These are phyloP conservation scores for Aureobasidium sp. DNA, from an alignment of 2,329 filamentous ascomycete genomes.

Conservation along the genomic window DNA sequence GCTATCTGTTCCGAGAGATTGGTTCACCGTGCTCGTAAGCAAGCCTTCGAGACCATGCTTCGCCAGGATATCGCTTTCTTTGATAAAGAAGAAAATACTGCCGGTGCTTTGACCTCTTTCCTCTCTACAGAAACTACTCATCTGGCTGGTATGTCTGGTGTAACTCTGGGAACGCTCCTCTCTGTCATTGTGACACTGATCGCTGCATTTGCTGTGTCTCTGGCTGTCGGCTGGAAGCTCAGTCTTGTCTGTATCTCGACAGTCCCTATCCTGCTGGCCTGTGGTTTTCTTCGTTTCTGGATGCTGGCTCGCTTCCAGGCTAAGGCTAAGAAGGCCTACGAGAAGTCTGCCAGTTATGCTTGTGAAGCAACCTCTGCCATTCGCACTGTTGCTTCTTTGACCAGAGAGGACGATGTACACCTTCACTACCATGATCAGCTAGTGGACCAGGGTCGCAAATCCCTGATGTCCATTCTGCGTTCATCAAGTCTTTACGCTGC, in stretches of 20 bases:
- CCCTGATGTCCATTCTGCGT: slow-evolving; percentile 65
- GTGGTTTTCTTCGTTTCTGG: slow-evolving; percentile 83
- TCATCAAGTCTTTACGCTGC: slow-evolving; percentile 75
- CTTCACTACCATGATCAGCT: slow-evolving; percentile 62
- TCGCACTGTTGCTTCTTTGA: slow-evolving; percentile 85
- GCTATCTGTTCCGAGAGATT: slow-evolving; percentile 82
- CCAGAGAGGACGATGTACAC: slow-evolving; percentile 76
- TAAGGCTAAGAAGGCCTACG: slow-evolving; percentile 72
- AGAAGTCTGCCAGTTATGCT: slow-evolving; percentile 75
- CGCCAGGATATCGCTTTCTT: slow-evolving; percentile 92
- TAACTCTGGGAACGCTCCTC: slow-evolving; percentile 78
- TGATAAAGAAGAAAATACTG: slow-evolving; percentile 80
- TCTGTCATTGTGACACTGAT: slow-evolving; percentile 74
- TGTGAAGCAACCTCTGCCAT: slow-evolving; percentile 93
- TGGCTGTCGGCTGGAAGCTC: slow-evolving; percentile 82
- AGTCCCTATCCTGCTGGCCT: slow-evolving; percentile 68
- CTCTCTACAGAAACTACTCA: slow-evolving; percentile 85
- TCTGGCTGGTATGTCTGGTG: slow-evolving; percentile 78
- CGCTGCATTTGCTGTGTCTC: slow-evolving; percentile 60
- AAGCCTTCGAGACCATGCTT: slow-evolving; percentile 78
- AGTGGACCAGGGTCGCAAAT: slow-evolving; percentile 57
- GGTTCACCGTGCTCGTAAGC: slow-evolving; percentile 73
- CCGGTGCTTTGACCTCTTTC: slow-evolving; percentile 81
- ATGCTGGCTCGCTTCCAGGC: slow-evolving; percentile 73
- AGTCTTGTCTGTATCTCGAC: slow-evolving; percentile 74